These are phyloP conservation scores for Mycena polygramma DNA, from an alignment of 768 basidiomycete species.

Conservation along the genomic window DNA sequence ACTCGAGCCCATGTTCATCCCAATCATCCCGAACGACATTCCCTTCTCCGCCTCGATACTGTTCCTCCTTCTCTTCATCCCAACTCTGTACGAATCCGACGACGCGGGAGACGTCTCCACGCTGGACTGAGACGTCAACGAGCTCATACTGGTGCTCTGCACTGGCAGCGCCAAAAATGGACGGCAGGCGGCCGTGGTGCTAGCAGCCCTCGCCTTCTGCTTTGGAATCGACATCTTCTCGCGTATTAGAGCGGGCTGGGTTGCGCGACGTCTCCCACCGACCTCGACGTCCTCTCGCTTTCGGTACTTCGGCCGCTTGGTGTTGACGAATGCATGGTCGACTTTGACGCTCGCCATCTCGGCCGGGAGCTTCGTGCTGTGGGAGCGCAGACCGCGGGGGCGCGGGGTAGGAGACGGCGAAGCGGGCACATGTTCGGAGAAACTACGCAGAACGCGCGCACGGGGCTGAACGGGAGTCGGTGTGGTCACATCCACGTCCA, in stretches of 20 bases:
- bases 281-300: slow-evolving; percentile 23
- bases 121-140: slow-evolving; percentile 29
- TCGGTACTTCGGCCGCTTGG: slow-evolving; percentile 22
- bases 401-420: slow-evolving; percentile 26
- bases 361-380: slow-evolving; percentile 30
- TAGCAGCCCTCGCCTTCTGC: slow-evolving; percentile 30
- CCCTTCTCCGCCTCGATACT: slow-evolving; percentile 30
- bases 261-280: slow-evolving; percentile 22
- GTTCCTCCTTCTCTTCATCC: slow-evolving; percentile 32
- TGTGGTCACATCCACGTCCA: slow-evolving; percentile 18
- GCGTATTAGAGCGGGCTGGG: slow-evolving; percentile 15
- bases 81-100: slow-evolving; percentile 27
- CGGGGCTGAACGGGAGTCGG: slow-evolving; percentile 17
- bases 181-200: slow-evolving; percentile 21
- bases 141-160: slow-evolving; percentile 29
- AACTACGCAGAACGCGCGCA: slow-evolving; percentile 17
- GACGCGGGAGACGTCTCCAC: slow-evolving; percentile 20
- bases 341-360: slow-evolving; percentile 15
- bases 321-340: slow-evolving; percentile 26
- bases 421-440: slow-evolving; percentile 13
- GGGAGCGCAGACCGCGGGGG: slow-evolving; percentile 28
- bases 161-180: slow-evolving; percentile 13
- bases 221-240: slow-evolving; percentile 10
- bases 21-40: slow-evolving; percentile 24
- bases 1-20: slow-evolving; percentile 21